Percentiles rank a stretch among this genome's conserved stretches.
These are phyloP conservation scores for Ampelomyces quisqualis DNA, from an alignment of 2,329 filamentous ascomycete species.

Conservation along the genomic window DNA sequence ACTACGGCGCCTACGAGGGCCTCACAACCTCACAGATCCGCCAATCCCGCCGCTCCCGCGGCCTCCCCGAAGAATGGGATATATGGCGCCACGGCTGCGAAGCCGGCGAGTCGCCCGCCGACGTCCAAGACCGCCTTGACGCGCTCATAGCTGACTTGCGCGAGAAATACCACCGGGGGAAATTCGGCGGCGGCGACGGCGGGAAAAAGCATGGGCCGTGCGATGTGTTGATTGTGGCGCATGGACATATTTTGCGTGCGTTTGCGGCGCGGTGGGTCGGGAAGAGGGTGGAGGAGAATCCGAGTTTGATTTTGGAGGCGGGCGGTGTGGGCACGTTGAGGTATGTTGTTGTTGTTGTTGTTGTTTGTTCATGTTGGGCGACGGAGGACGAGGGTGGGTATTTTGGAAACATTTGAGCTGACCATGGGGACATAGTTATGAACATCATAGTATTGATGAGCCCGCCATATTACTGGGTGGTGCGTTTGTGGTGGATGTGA, in stretches of 20 bases:
- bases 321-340: slow-evolving; percentile 55
- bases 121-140: slow-evolving; percentile 74
- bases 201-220: slow-evolving; percentile 56
- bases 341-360: slow-evolving; percentile 19
- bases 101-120: slow-evolving; percentile 74
- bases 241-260: slow-evolving; percentile 84
- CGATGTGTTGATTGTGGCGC: slow-evolving; percentile 79
- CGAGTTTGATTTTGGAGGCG: slow-evolving; percentile 76
- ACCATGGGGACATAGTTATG: slow-evolving; percentile 50
- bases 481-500: slow-evolving; percentile 53
- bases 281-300: slow-evolving; percentile 71
- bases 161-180: slow-evolving; percentile 45
- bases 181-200: no score
- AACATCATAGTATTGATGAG: slow-evolving; percentile 52
- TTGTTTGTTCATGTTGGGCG: no score
- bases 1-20: slow-evolving; percentile 65
- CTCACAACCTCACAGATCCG: slow-evolving; percentile 55
- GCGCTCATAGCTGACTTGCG: slow-evolving; percentile 74
- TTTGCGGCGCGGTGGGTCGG: slow-evolving; percentile 86
- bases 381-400: no score
- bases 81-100: slow-evolving; percentile 86
- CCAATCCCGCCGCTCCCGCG: slow-evolving; percentile 47
- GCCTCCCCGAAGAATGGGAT: slow-evolving; percentile 67
- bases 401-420: no score
- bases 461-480: slow-evolving; percentile 55